Conservation (phyloP, 768 basidiomycete genomes). For the Phylloporus arenicola region DNA sequence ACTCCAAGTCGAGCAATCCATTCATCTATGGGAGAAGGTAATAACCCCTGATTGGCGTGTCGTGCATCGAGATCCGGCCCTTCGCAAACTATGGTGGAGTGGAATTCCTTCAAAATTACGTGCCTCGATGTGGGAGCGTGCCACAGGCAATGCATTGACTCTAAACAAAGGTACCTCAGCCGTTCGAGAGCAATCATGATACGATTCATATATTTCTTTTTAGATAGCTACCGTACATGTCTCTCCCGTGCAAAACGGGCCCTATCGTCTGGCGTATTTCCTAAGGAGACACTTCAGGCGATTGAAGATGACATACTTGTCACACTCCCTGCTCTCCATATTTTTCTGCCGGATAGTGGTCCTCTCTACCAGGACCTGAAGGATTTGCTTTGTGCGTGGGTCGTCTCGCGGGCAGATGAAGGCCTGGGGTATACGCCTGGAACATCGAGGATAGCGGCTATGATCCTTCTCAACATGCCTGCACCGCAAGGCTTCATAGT, state of each 20-base stretch:
- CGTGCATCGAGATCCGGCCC: constrained; percentile 56
- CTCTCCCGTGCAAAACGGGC: constrained; percentile 70
- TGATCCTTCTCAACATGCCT: constrained; percentile 82
- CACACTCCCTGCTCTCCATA: constrained; percentile 72
- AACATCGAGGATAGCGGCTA: constrained; percentile 71
- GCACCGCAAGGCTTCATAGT: constrained; percentile 69
- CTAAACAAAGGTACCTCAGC: constrained; percentile 64
- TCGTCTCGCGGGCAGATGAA: constrained; percentile 79
- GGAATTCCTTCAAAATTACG: constrained; percentile 83
- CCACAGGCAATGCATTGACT: constrained; percentile 79
- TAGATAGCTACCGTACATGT: constrained; percentile 67
- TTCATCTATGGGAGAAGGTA: constrained; percentile 70
- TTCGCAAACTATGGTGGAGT: constrained; percentile 80
- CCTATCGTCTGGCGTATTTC: constrained; percentile 59
- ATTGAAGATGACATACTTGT: constrained; percentile 72
- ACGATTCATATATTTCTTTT: neutral
- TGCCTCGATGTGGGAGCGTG: constrained; percentile 76
- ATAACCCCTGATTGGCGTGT: constrained; percentile 81
- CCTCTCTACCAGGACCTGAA: constrained; percentile 79
- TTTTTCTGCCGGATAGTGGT: constrained; percentile 72
- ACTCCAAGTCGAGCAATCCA: constrained; percentile 60
- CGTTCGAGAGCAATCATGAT: constrained; percentile 3
- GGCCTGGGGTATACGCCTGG: constrained; percentile 71
- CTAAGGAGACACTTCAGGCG: constrained; percentile 50
- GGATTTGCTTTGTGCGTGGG: constrained; percentile 84